Conservation (phyloP, 176 grass and related monocot species). For the Secale cereale region DNA sequence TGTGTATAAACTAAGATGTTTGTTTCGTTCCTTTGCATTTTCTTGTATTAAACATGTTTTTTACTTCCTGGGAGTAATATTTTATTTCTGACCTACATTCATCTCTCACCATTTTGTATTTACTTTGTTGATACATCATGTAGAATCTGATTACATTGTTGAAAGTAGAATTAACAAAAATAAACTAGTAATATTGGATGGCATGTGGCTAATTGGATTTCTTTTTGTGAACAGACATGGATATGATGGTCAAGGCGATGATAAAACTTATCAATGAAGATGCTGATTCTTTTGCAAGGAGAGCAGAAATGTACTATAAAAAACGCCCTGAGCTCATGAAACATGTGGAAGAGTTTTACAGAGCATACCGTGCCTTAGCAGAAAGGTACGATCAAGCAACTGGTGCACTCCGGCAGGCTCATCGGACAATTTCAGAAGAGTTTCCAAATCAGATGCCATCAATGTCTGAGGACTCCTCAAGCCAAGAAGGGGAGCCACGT, state of each 20-base stretch:
- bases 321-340: constrained; percentile 74
- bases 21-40: constrained; percentile 1
- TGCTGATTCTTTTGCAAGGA: constrained; percentile 75
- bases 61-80: neutral
- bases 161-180: constrained; percentile 1
- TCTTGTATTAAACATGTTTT: constrained; percentile 1
- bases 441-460: constrained; percentile 57
- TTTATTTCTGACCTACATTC: neutral
- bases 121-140: constrained; percentile 4
- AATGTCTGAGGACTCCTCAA: constrained; percentile 39
- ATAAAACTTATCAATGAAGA: constrained; percentile 81
- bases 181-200: neutral
- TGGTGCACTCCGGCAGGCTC: constrained; percentile 51
- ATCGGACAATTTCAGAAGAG: constrained; percentile 66
- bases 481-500: constrained; percentile 34
- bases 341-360: constrained; percentile 70
- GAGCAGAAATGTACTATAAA: constrained; percentile 86
- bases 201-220: neutral
- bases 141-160: neutral
- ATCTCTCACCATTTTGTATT: neutral
- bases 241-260: constrained; percentile 65
- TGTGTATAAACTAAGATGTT: neutral
- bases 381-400: constrained; percentile 64
- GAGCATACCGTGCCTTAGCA: constrained; percentile 66
- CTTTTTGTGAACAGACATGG: constrained; percentile 57